Base-by-base conservation (phyloP, 164 flowering plant genomes). In the Stephania japonica region DNA sequence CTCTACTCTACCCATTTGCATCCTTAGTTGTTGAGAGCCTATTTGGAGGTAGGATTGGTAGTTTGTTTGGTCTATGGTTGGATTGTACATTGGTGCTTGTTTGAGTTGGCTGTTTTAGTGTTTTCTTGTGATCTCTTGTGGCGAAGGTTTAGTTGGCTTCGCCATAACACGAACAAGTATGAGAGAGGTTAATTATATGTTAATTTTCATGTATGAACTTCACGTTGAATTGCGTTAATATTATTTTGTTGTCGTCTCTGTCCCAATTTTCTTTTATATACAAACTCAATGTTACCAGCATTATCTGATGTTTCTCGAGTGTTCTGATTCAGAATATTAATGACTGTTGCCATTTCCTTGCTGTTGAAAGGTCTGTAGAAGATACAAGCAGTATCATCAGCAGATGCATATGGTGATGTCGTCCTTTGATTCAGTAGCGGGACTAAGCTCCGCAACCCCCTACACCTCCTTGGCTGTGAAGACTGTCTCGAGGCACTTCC, bases 331-430 rank as follows among this genome's bases (percentile, higher is more conserved):
- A 27, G 11, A 25, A 19, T 32, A 32, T 72, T 50, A n/a, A 11
- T 65, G 47, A 73, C 32, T 14, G 50, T 27, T 65, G 50, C 47
- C 66, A 9, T 26, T 73, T 1, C n/a, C 41, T 6, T 79, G 47
- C 13, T 32, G 27, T 69, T 19, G 24, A 73, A 77, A 90, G 98
- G 91, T 92, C 24, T 81, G 87, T 80, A 85, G 84, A 73, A 86
- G 88, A 79, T 92, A 91, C 84, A 89, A 83, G 77, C 92, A 87
- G 27, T 94, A 89, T 72, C 80, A 87, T 43, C 95, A 94, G 72
- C 98, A 94, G 74, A 88, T 92, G 88, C 87, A 92, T 75, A 85
- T 88, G 88, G 94, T 91, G 49, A 83, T 88, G 3, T 83, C 95
- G n/a, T 88, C 98, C 1, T 94, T 94, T 63, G 97, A 92, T 70